Base-by-base conservation (phyloP, 805 yeast species). In the Nematodospora valgi region DNA sequence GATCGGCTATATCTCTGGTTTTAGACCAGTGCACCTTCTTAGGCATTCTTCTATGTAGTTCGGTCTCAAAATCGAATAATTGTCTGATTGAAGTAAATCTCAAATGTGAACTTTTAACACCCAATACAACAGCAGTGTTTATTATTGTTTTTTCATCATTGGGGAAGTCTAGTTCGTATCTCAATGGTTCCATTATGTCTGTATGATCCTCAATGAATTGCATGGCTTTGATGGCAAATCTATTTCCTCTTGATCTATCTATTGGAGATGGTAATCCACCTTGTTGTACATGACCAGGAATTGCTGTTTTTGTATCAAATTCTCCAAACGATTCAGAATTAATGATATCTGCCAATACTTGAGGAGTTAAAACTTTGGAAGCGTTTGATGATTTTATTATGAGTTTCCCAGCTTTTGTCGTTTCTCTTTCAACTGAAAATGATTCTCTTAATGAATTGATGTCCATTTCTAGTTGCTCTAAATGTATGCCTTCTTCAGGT, bases 231-330 rank as follows among this genome's bases (percentile, higher is more conserved):
- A 91, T 83, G 3, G 96, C 96, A 58, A 83, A 82, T 57, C 98
- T 78, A 5, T 89, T 80, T 5, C 95, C 96, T 45, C 82, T 75
- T 24, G 88, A 81, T 59, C 98, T 79, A 58, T 93, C 98, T 68
- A 89, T 84, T 5, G 98, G 87, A 6, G 96, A 82, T 33, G 98
- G 98, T 35, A 79, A 76, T 41, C 89, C 93, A 58, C 98, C 98
- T 65, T 93, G 98, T 71, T 93, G 98, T 39, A 91, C 93, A 56
- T 91, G 98, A 20, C 98, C 98, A 18, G 98, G 98, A 41, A 89
- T 78, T 11, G 98, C 98, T 4, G 96, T 88, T 58, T 94, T 82
- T 12, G 93, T 83, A 51, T 89, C 97, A 56, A 86, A 93, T 46
- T 71, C 72, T 31, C 84, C 86, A 24, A 73, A 61, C 23, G 88